Conservation (phyloP, 2,329 filamentous ascomycete species). For the Gaeumannomyces tritici region DNA sequence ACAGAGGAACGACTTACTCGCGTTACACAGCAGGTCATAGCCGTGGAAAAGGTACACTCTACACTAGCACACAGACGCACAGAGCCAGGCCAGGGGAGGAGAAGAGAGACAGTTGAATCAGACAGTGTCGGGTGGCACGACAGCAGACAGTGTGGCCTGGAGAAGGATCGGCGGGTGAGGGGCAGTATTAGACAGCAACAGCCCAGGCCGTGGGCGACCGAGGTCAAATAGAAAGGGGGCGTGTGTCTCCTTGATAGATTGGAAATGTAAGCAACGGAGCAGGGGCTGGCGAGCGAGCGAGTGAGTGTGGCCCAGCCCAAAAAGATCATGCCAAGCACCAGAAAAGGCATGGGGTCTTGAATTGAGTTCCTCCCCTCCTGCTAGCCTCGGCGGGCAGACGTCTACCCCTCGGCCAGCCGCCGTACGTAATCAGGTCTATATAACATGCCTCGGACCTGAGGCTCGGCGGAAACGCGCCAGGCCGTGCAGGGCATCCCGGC, state of each 20-base stretch:
- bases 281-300: too few relatives aligned
- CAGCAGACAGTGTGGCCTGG: not conserved
- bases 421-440: not conserved
- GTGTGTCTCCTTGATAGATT: not conserved
- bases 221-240: not conserved
- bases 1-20: too few relatives aligned
- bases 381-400: too few relatives aligned
- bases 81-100: not conserved
- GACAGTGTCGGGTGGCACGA: not conserved
- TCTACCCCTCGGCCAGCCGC: not conserved
- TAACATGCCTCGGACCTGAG: not conserved
- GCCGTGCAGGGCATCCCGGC: too few relatives aligned
- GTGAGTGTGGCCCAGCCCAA: too few relatives aligned
- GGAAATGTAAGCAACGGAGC: too few relatives aligned
- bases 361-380: too few relatives aligned
- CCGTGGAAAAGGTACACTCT: too few relatives aligned
- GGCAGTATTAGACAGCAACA: not conserved
- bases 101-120: not conserved
- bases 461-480: too few relatives aligned
- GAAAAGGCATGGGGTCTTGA: too few relatives aligned
- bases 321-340: too few relatives aligned
- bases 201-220: not conserved
- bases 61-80: not conserved
- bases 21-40: not conserved
- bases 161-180: too few relatives aligned